Base-by-base conservation (phyloP, 73 alveolate species). In the Paramecium tetraurelia region DNA sequence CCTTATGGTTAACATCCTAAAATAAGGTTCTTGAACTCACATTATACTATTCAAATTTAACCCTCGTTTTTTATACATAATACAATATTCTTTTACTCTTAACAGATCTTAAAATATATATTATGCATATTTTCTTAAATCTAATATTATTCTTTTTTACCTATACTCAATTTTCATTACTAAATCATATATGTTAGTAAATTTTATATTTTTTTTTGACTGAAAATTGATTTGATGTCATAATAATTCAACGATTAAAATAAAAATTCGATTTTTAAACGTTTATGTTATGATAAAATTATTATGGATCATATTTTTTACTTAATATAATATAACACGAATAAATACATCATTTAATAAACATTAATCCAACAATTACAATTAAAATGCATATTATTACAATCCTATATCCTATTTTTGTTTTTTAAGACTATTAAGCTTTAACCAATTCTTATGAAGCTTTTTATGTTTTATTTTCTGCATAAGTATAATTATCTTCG, bases 381-480 rank as follows among this genome's bases (percentile, higher is more conserved):
- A 63, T 7, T 33, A 63, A 27, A 12, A 63, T 24, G 12, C 84
- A 63, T 22, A 63, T 33, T 31, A 63, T 63, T 63, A 24, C 84
- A 2, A 63, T 63, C 48, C 46, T 16, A 24, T 72, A 72, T 3
- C 75, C 46, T 8, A 80, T 40, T 48, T 80, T 80, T 0, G 70
- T 18, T 43, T 80, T 41, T 22, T 27, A 46, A 10, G 76, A 44
- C 18, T 80, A 21, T 21, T 80, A 22, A 43, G 90, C 90, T 24
- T 80, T 80, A 21, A 80, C n/a, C 29, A 80, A 48, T 46, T 80
- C 90, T 24, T 80, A 20, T 31, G 75, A 9, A 3, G 77, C 90
- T 22, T 80, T 80, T 43, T 40, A 44, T 12, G 90, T 80, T 63
- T 80, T 44, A n/a, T 80, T 46, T 48, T 80, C 90, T 12, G 90